Base-by-base conservation (phyloP, 2,329 filamentous ascomycete genomes). In the Neonectria faginata region DNA sequence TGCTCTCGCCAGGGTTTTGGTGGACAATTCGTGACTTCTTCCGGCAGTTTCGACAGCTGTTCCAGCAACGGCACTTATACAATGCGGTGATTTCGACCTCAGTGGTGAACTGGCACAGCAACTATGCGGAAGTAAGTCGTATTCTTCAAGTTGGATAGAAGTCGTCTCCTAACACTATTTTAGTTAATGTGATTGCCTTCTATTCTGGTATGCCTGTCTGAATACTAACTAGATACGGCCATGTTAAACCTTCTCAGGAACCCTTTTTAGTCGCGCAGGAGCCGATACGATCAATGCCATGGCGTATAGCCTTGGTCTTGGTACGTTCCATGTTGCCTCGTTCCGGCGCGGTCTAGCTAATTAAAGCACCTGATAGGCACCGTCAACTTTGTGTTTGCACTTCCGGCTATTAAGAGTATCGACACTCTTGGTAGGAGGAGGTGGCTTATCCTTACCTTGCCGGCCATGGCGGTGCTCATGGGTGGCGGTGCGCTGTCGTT, bases 371-470 rank as follows among this genome's bases (percentile, higher is more conserved):
- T 16, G 27, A 14, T 2, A 77, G 73, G 80, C 0, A 78, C 77
- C 11, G 74, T 82, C 6, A 83, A 82, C 53, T 83, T 83, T 57
- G 14, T 81, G 18, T 83, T 80, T 39, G 79, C 77, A 1, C 73
- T 83, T 1, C 77, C 77, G 2, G 79, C 79, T 8, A 78, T 80
- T 54, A 72, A 69, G 59, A 75, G 72, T 54, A 75, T 76, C 22
- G 75, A 76, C 48, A 75, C 73, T 0, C 68, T 82, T 8, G 81
- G 81, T 4, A 74, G 81, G 31, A 74, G 81, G 20, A 80, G 77
- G 53, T 82, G 80, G 79, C 77, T 83, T 2, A 72, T 81, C 1
- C 68, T 78, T 2, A 83, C 82, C 0, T 62, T 83, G 14, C 81
- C 81, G 1, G 58, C 79, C 0, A 83, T 82, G 81, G 76, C 77